Evolutionary conservation across 768 basidiomycete species (phyloP), one percentile per base, ranked within the genome.

Genomic region (Tylopilus sp.): DNA sequence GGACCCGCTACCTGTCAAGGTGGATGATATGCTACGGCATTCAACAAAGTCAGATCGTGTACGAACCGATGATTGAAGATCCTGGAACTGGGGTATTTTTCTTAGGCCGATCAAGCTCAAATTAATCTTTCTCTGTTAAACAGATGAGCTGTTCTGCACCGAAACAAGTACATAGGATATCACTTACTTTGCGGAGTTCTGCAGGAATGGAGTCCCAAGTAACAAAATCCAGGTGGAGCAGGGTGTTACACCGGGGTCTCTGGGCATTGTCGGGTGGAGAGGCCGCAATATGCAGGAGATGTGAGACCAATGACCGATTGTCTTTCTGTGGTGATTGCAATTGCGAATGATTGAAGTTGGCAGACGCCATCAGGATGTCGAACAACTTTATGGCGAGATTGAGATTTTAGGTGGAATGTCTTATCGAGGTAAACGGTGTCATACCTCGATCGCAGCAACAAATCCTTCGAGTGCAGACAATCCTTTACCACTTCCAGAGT

Each of bases 401-500:
- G n/a, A n/a, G n/a, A n/a, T n/a, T 54, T 36, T 38, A 44, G 20
- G n/a, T 25, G 39, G 43, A 43, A 30, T 10, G 5, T 13, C 20
- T 23, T 13, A 28, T 3, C n/a, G 18, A 42, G 22, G 40, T 18
- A n/a, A n/a, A 39, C 13, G n/a, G 15, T 3, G 12, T 20, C 71
- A 48, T 47, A 87, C 86, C 75, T 89, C 86, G 21, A 88, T 67
- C 28, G 81, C 82, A 17, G 86, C 82, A 13, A 85, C 82, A 12
- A 87, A 64, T 8, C 83, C 88, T 51, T 90, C 88, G 7, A 90
- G 68, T 4, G 83, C 82, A 23, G 85, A 83, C 78, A 87, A 76
- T 1, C 86, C 86, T 25, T 64, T 64, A 8, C 63, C 60, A 1
- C 74, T 75, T 6, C 77, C 78, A 8, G 75, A 74, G 40, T 72